Evolutionary conservation across 2,329 filamentous ascomycete species (phyloP).

Genomic region (Chrysoporthe deuterocubensis): DNA sequence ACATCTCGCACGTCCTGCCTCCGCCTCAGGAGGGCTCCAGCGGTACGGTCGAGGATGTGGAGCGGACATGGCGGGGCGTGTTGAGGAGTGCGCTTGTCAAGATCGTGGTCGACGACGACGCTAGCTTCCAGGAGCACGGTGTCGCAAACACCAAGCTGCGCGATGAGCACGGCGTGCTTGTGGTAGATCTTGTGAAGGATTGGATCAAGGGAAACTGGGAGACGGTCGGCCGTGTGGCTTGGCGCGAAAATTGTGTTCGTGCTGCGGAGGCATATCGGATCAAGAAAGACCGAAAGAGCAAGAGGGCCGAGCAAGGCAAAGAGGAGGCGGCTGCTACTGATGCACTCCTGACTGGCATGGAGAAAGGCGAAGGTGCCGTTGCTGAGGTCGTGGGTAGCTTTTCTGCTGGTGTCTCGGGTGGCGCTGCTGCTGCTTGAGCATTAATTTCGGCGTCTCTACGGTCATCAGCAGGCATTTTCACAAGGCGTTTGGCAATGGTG

Average conservation of each 20-base stretch:
- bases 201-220: conserved; percentile 49
- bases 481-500: neutral
- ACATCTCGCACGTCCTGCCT: conserved; percentile 49
- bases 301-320: neutral
- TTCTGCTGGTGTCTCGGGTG: neutral
- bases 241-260: conserved; percentile 29
- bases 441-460: neutral
- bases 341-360: neutral
- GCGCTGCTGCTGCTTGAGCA: neutral
- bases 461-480: neutral
- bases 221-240: conserved; percentile 37
- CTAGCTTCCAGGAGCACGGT: conserved; percentile 41
- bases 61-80: conserved; percentile 39
- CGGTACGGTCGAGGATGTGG: conserved; percentile 18
- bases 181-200: conserved; percentile 44
- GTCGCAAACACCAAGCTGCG: conserved; percentile 33
- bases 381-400: neutral
- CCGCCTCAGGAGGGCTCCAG: conserved; percentile 28
- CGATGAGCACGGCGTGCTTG: conserved; percentile 47
- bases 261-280: conserved; percentile 22
- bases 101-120: conserved; percentile 53
- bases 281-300: conserved; percentile 13
- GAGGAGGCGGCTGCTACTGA: neutral
- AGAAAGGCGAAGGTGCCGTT: neutral
- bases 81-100: conserved; percentile 50